Base-by-base conservation (phyloP, 805 yeast genomes). In the Starmerella potacharoeniae region DNA sequence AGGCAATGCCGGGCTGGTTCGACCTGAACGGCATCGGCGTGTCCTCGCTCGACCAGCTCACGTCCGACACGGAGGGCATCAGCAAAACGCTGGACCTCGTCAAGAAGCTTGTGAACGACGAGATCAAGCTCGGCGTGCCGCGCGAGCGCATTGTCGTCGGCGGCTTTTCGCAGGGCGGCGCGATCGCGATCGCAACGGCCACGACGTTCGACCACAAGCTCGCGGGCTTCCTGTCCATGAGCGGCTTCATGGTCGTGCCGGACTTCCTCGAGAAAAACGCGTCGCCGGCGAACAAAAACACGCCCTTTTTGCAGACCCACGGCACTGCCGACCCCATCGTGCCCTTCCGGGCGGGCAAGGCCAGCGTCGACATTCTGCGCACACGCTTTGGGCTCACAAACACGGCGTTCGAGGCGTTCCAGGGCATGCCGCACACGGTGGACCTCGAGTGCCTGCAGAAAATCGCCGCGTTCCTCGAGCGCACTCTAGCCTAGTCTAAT, bases 81-180 rank as follows among this genome's bases (percentile, higher is more conserved):
- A 57, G 64, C 47, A 62, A 59, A 53, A 60, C 71, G 31, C 65
- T 67, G 6, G 64, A 56, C n/a, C 55, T 58, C 8, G 58, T 73
- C 41, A 60, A 66, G 51, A 53, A 52, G 36, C 60, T 71, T 11
- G 57, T 74, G 30, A 63, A 64, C 35, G 64, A 63, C 47, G 72
- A 69, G 56, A 60, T 67, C 29, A 61, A 53, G 9, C 55, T 56
- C 7, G 76, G 76, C 6, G 65, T 71, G 29, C 65, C 71, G 7
- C 55, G 72, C 11, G 62, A 65, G 37, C 78, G 84, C 52, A 84
- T 93, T 48, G 73, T 93, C n/a, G 73, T 93, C 55, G 97, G 97
- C 37, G 98, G 98, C 0, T 93, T 93, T 67, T 84, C 95, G 5
- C 98, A 93, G 71, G 98, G 98, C 54, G 95, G 88, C 49, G 89